Conservation (phyloP, 2,329 filamentous ascomycete genomes). For the Colletotrichum simmondsii region DNA sequence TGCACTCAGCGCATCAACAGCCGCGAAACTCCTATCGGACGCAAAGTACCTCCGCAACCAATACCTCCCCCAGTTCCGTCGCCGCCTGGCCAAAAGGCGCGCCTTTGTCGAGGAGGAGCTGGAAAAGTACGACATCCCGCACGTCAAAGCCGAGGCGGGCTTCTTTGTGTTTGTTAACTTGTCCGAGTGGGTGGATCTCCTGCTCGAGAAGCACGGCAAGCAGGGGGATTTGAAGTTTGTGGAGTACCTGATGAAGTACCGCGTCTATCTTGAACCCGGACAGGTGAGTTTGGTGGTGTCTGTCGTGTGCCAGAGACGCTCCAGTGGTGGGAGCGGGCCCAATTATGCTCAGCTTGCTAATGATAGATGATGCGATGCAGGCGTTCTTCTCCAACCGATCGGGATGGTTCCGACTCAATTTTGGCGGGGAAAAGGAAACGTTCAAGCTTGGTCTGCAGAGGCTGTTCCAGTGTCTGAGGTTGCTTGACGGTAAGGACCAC, state of each 20-base stretch:
- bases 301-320: background rate
- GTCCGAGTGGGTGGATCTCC: slow-evolving; percentile 7
- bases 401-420: slow-evolving; percentile 23
- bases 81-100: slow-evolving; percentile 10
- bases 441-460: slow-evolving; percentile 19
- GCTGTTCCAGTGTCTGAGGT: background rate
- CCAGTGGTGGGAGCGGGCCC: too few relatives aligned
- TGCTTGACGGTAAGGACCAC: slow-evolving; percentile 8
- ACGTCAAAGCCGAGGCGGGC: slow-evolving; percentile 13
- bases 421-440: slow-evolving; percentile 17
- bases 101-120: background rate
- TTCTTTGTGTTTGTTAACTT: slow-evolving; percentile 24
- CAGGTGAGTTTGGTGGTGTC: background rate
- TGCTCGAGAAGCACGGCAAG: background rate
- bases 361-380: background rate
- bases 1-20: background rate
- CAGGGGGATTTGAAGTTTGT: background rate
- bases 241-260: slow-evolving; percentile 8
- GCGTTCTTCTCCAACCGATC: slow-evolving; percentile 1
- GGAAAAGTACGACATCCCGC: background rate
- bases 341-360: background rate
- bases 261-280: slow-evolving; percentile 19
- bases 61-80: background rate
- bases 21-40: slow-evolving; percentile 12
- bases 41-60: slow-evolving; percentile 15